Percentiles rank a stretch among this genome's conserved stretches.
These are phyloP conservation scores for Durio zibethinus DNA, from an alignment of 345 rosid species.

Conservation along the genomic window DNA sequence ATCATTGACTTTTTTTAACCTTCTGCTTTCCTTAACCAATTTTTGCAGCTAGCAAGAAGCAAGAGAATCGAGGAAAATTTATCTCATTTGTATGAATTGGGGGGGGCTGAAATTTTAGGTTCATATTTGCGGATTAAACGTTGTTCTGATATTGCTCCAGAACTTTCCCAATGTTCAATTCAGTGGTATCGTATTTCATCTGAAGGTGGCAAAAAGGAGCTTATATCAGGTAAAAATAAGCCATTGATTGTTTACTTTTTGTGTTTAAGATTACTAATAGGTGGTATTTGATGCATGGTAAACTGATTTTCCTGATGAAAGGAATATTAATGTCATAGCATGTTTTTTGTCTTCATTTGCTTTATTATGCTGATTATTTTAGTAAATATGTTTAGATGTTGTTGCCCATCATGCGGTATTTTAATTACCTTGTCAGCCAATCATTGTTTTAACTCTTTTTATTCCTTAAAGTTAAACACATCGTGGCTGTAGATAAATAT, in stretches of 20 bases:
- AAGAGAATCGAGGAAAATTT: conserved; percentile 51
- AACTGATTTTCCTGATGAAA: not conserved
- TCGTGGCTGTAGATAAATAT: not conserved
- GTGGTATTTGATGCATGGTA: not conserved
- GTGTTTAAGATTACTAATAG: not conserved
- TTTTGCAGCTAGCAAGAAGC: conserved; percentile 61
- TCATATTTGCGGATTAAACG: conserved; percentile 64
- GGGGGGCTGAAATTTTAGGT: conserved; percentile 84
- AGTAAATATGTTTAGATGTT: not conserved
- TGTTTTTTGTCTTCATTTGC: not conserved
- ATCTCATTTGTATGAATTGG: conserved; percentile 60
- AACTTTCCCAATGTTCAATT: conserved; percentile 60
- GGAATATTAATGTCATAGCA: not conserved
- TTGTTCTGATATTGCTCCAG: conserved; percentile 66
- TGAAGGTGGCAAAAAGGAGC: conserved; percentile 72
- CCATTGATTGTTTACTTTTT: not conserved
- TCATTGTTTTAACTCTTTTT: not conserved
- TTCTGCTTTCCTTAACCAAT: conserved; percentile 2
- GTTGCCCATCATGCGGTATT: not conserved
- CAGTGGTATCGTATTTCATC: conserved; percentile 85
- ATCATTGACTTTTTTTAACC: conserved; percentile 11
- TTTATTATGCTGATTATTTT: not conserved
- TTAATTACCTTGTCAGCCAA: not conserved
- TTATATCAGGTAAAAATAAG: conserved; percentile 69
- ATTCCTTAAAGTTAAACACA: not conserved